phyloP scores from a whole-genome alignment of 2,329 filamentous ascomycete genomes.

The Stachybotrys elegans region DNA sequence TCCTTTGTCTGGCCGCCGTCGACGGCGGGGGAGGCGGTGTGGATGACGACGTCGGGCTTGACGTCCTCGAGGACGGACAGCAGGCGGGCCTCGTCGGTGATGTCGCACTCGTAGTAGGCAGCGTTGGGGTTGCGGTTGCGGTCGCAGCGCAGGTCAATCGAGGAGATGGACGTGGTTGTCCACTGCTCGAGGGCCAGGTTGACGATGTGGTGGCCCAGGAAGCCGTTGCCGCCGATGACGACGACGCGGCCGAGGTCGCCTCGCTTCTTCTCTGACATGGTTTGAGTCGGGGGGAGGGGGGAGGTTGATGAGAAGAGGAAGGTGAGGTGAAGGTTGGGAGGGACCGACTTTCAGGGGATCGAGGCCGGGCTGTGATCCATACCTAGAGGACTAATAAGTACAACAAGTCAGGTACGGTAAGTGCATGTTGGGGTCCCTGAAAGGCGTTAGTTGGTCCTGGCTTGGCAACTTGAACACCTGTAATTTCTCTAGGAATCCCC shows the following conservation, averaged over 20 bases:
- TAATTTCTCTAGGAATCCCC: no score
- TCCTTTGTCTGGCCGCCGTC: conserved; percentile 51
- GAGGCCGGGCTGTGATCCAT: no score
- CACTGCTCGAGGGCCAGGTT: conserved; percentile 58
- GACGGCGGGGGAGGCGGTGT: conserved; percentile 72
- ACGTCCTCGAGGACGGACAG: conserved; percentile 58
- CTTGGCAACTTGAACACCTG: no score
- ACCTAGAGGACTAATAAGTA: no score
- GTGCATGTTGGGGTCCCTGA: no score
- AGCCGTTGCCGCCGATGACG: conserved; percentile 79
- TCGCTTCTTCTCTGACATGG: conserved; percentile 24
- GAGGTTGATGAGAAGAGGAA: conserved; percentile 5
- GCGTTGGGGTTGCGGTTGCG: conserved; percentile 59
- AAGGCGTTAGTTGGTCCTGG: no score
- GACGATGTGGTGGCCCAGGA: conserved; percentile 79
- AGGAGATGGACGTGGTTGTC: conserved; percentile 52
- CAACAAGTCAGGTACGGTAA: no score
- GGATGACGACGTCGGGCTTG: conserved; percentile 79
- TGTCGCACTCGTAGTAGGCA: conserved; percentile 71
- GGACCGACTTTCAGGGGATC: not conserved
- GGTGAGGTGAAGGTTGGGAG: conserved; percentile 5
- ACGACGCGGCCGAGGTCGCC: conserved; percentile 62
- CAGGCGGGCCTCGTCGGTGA: conserved; percentile 62
- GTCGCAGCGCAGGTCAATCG: conserved; percentile 67
- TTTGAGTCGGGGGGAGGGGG: conserved; percentile 2